A percentile compares a stretch with the other conserved stretches of the same genome.
These are phyloP conservation scores for Henckelia pumila DNA, from an alignment of 257 asterid genomes.

Conservation along the genomic window DNA sequence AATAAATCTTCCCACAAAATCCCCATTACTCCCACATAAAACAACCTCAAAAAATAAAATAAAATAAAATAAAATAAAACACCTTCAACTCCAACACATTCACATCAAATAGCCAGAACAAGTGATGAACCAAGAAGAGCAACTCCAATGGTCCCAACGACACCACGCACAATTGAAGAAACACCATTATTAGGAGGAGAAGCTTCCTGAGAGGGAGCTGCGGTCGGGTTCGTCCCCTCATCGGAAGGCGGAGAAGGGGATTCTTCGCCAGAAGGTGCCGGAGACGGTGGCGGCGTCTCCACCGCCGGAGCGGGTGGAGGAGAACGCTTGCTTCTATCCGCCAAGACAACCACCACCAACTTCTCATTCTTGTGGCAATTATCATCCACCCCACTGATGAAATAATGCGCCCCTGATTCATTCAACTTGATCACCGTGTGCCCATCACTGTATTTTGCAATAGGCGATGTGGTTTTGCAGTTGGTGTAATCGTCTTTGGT, in stretches of 20 bases:
- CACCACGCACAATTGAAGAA: conserved; percentile 25
- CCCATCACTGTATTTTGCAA: conserved; percentile 52
- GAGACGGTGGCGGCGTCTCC: conserved; percentile 40
- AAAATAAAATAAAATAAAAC: conserved; percentile 2
- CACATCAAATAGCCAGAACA: conserved; percentile 37
- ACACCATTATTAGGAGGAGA: conserved; percentile 52
- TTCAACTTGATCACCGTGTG: conserved; percentile 41
- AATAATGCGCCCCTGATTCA: conserved; percentile 64
- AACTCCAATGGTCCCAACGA: conserved; percentile 38
- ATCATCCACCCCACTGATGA: conserved; percentile 71
- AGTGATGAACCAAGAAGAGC: conserved; percentile 41
- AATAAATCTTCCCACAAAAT: conserved; percentile 24
- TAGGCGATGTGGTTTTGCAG: conserved; percentile 50
- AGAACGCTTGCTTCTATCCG: conserved; percentile 48
- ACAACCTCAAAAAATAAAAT: conserved; percentile 29
- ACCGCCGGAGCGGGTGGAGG: conserved; percentile 45
- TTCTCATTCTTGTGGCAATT: conserved; percentile 71
- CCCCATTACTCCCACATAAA: conserved; percentile 17
- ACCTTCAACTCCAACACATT: conserved; percentile 21
- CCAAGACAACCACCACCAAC: conserved; percentile 60
- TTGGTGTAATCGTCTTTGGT: conserved; percentile 50
- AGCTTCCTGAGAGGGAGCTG: conserved; percentile 55
- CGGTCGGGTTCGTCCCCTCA: conserved; percentile 36
- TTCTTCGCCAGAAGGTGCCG: conserved; percentile 39
- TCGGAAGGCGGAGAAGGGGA: conserved; percentile 42